These are phyloP conservation scores for Paxillus ammoniavirescens DNA, from an alignment of 768 basidiomycete species.

Conservation along the genomic window DNA sequence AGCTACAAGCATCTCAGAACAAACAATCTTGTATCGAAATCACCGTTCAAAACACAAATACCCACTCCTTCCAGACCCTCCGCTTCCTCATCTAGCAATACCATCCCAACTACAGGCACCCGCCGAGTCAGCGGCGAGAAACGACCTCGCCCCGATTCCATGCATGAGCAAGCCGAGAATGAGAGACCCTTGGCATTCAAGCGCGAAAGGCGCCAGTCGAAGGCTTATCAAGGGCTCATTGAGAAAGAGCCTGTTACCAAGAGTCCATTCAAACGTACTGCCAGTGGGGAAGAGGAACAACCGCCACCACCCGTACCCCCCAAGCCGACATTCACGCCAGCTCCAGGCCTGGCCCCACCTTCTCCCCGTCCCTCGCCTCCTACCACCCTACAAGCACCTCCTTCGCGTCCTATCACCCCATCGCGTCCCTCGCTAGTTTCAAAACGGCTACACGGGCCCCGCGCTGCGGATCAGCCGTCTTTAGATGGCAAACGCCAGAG, in stretches of 20 bases:
- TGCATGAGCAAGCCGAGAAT: constrained; percentile 71
- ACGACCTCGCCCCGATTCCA: constrained; percentile 67
- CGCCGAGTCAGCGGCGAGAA: constrained; percentile 76
- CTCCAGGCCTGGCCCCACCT: background rate
- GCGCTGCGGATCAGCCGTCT: constrained; percentile 43
- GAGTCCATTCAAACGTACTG: constrained; percentile 65
- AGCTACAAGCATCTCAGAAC: constrained; percentile 77
- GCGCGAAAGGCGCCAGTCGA: constrained; percentile 72
- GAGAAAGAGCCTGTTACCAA: constrained; percentile 78
- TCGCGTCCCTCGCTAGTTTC: constrained; percentile 69
- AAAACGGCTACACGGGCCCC: constrained; percentile 74
- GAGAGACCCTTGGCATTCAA: constrained; percentile 70
- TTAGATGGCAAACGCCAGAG: constrained; percentile 44
- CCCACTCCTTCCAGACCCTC: constrained; percentile 42
- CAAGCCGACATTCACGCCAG: constrained; percentile 9
- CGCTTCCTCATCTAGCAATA: constrained; percentile 9
- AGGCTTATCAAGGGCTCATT: constrained; percentile 67
- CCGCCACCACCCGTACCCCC: constrained; percentile 30
- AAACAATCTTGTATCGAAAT: constrained; percentile 81
- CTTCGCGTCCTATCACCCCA: constrained; percentile 28
- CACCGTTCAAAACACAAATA: constrained; percentile 75
- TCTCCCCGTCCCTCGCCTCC: constrained; percentile 28
- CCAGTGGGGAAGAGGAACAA: constrained; percentile 27
- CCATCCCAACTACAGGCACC: constrained; percentile 14
- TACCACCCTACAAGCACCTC: constrained; percentile 41